These are phyloP conservation scores for Dothiorella sarmentorum DNA, from an alignment of 2,329 filamentous ascomycete species.

Conservation along the genomic window DNA sequence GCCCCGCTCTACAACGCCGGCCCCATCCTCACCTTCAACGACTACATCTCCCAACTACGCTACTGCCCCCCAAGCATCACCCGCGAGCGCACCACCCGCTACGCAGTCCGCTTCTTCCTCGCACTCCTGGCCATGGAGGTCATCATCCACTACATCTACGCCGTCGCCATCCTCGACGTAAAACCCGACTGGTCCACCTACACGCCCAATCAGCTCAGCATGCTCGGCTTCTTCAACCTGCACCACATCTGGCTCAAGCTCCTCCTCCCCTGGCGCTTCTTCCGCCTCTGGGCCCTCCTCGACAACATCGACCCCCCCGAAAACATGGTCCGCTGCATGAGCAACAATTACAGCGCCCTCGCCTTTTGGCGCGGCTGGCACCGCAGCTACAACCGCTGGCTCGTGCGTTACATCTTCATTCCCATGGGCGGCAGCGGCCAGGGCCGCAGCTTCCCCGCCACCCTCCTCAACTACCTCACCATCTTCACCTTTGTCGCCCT, in stretches of 20 bases:
- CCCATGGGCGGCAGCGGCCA: constrained; percentile 71
- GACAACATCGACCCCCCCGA: constrained; percentile 94
- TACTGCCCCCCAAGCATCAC: constrained; percentile 71
- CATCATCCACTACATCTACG: constrained; percentile 86
- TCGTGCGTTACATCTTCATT: constrained; percentile 89
- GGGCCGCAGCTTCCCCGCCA: constrained; percentile 61
- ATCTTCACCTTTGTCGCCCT: constrained; percentile 97
- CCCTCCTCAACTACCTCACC: constrained; percentile 70
- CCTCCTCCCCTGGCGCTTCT: constrained; percentile 94
- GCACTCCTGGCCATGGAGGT: constrained; percentile 81
- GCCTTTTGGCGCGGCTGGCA: constrained; percentile 98
- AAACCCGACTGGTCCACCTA: constrained; percentile 78
- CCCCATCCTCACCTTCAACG: constrained; percentile 95
- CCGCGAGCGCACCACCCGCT: constrained; percentile 67
- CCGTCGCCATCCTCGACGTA: constrained; percentile 83
- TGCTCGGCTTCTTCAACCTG: constrained; percentile 93
- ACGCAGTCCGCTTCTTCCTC: constrained; percentile 77
- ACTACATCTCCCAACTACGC: constrained; percentile 85
- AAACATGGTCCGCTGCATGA: constrained; percentile 97
- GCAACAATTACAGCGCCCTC: constrained; percentile 85
- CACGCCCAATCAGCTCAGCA: constrained; percentile 78
- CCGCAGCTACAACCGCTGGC: constrained; percentile 90
- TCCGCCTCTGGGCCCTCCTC: constrained; percentile 89
- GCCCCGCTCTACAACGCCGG: constrained; percentile 89
- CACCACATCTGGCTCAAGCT: constrained; percentile 98